Conservation (phyloP, 495 filamentous ascomycete genomes). For the Pyronema domesticum region DNA sequence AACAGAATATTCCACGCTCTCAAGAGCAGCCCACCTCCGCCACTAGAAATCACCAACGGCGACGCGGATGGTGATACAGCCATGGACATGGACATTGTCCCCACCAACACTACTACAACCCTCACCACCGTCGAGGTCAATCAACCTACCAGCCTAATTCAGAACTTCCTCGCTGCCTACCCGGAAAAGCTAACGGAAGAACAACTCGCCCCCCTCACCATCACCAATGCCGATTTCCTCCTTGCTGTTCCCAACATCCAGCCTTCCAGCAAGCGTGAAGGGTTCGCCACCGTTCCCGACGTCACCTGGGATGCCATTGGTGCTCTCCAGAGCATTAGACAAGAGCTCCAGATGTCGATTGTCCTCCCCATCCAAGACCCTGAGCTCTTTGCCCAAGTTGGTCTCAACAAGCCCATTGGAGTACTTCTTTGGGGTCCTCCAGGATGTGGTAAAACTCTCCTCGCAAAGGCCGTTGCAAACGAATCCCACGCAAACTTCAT, state of each 20-base stretch:
- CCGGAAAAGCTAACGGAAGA: slow-evolving; percentile 15
- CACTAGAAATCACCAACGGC: neutral
- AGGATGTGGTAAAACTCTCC: slow-evolving; percentile 89
- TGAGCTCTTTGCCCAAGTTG: slow-evolving; percentile 58
- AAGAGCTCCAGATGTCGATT: slow-evolving; percentile 71
- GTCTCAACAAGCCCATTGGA: slow-evolving; percentile 75
- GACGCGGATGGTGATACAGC: neutral
- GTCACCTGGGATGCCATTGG: slow-evolving; percentile 91
- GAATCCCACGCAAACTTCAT: slow-evolving; percentile 96
- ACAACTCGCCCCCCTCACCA: slow-evolving; percentile 19
- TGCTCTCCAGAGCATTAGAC: slow-evolving; percentile 58
- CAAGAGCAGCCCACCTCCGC: slow-evolving; percentile 11
- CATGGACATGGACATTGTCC: slow-evolving; percentile 12
- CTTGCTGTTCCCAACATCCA: slow-evolving; percentile 70
- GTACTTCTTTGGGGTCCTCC: slow-evolving; percentile 94
- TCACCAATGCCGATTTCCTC: slow-evolving; percentile 42
- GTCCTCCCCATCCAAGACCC: slow-evolving; percentile 83
- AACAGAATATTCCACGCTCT: slow-evolving; percentile 37
- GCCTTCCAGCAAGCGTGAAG: slow-evolving; percentile 85
- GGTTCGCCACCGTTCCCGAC: slow-evolving; percentile 92
- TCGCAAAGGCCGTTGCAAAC: slow-evolving; percentile 91
- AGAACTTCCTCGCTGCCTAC: slow-evolving; percentile 31
- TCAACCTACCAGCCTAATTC: slow-evolving; percentile 13
- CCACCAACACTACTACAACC: neutral
- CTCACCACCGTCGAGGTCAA: neutral